Evolutionary conservation across 192 early-diverging fungal species (phyloP), one percentile per base, ranked within the genome.

Genomic region (Coemansia sp.): DNA sequence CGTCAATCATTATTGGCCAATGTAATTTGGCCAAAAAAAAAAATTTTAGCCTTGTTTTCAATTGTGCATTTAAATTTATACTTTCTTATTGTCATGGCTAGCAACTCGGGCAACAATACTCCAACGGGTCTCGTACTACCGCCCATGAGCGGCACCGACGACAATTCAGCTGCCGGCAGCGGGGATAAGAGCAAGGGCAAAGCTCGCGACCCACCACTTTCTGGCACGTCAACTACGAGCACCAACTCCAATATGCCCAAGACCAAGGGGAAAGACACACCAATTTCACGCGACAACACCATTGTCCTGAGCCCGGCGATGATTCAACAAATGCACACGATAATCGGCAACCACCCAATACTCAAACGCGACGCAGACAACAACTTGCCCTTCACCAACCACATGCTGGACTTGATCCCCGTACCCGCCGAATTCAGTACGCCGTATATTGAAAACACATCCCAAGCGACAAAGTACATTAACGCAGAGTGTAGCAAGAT

Each of bases 361-460:
- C 56, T 81, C 31, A 81, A 81, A 48, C 64, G 69, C 33, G 78
- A 81, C 21, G 73, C 78, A 6, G 78, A 81, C 78, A 81, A 81
- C 73, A 81, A 81, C 56, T 64, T 81, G 24, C 78, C 78, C 9
- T 81, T 81, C 45, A 81, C 78, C 41, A 81, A 75, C 70, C 78
- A 81, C 31, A 69, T 81, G 66, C 67, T 81, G 35, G 66, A 75
- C 54, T 42, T 81, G 33, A 60, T 60, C 7, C 64, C 73, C 13
- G 67, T 75, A 1, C 78, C 78, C 1, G 14, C 64, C 3, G 78
- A 81, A 63, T 81, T 75, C 44, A 68, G 44, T 4, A 36, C 66
- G 11, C 39, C 33, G 24, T 41, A 62, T 13, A 75, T 75, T 13
- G 73, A 69, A 24, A 75, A 81, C 63, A 81, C 73, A 24, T 41